A percentile compares a stretch with the other conserved stretches of the same genome.
These are phyloP conservation scores for Rhodotorula babjevae DNA, from an alignment of 768 basidiomycete genomes.

Conservation along the genomic window DNA sequence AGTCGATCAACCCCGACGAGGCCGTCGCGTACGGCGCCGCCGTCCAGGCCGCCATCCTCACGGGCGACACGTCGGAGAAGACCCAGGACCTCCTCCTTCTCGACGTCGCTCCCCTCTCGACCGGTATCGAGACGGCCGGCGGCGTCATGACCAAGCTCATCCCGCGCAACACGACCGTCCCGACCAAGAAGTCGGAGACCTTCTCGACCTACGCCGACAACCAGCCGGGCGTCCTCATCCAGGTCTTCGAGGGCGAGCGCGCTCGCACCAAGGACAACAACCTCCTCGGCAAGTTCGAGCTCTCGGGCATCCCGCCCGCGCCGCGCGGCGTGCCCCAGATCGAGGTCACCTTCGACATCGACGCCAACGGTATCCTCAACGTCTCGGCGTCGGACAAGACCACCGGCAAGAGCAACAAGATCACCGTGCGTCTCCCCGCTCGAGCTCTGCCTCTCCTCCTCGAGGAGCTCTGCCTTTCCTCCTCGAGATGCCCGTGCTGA, in stretches of 20 bases:
- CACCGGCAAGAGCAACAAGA: constrained; percentile 79
- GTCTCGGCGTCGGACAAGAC: constrained; percentile 95
- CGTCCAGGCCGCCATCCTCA: constrained; percentile 95
- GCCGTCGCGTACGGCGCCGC: constrained; percentile 98
- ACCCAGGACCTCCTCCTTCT: constrained; percentile 93
- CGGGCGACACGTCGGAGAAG: constrained; percentile 96
- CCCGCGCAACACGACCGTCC: constrained; percentile 83
- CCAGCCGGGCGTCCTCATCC: constrained; percentile 96
- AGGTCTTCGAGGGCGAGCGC: constrained; percentile 91
- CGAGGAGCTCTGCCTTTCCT: too few relatives aligned
- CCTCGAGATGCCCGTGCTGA: too few relatives aligned
- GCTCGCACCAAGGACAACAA: constrained; percentile 99
- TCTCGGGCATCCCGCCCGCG: constrained; percentile 90
- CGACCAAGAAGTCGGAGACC: constrained; percentile 96
- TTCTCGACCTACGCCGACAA: constrained; percentile 92
- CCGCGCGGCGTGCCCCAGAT: constrained; percentile 97
- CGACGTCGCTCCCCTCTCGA: constrained; percentile 83
- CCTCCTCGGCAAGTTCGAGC: constrained; percentile 95
- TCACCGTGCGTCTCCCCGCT: constrained; percentile 51
- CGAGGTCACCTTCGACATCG: constrained; percentile 97
- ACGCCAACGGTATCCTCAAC: constrained; percentile 82
- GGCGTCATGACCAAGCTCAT: constrained; percentile 99
- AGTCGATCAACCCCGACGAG: constrained; percentile 99
- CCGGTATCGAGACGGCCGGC: constrained; percentile 96
- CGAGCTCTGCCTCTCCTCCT: too few relatives aligned